Evolutionary conservation across 345 rosid genomes (phyloP).

Genomic region (Populus tremula): DNA sequence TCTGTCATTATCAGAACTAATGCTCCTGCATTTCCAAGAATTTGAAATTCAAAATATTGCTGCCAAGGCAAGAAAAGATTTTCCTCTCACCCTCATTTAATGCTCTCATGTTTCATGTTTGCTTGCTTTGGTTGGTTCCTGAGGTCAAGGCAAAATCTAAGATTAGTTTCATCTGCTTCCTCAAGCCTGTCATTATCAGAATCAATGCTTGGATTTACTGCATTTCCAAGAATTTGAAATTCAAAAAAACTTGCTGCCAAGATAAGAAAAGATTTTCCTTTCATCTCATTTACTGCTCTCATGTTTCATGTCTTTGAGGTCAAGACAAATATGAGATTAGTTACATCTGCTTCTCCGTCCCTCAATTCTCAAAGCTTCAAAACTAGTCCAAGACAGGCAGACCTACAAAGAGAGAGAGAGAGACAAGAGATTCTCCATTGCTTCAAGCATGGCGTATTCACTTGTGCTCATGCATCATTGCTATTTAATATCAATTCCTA

Average conservation of each 20-base stretch:
- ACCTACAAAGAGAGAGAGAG: neutral
- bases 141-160: slow-evolving; percentile 17
- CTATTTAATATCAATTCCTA: slow-evolving; percentile 8
- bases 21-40: neutral
- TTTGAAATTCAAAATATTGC: neutral
- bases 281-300: neutral
- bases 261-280: neutral
- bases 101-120: neutral
- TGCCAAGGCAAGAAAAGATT: neutral
- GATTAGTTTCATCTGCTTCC: neutral
- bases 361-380: neutral
- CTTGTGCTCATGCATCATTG: slow-evolving; percentile 4
- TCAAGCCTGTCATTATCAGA: neutral
- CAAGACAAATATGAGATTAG: slow-evolving; percentile 19
- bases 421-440: slow-evolving; percentile 12
- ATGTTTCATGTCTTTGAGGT: neutral
- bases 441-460: slow-evolving; percentile 15
- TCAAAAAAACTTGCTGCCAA: neutral
- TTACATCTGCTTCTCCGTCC: neutral
- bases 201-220: slow-evolving; percentile 1
- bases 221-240: neutral
- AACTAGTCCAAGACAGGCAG: neutral
- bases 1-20: slow-evolving; percentile 2
- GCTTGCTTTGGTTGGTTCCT: slow-evolving; percentile 10
- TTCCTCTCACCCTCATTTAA: slow-evolving; percentile 9